Percentiles rank a stretch among this genome's conserved stretches.
Conservation (phyloP, 2,329 filamentous ascomycete species). For the Trichoderma brevicompactum region DNA sequence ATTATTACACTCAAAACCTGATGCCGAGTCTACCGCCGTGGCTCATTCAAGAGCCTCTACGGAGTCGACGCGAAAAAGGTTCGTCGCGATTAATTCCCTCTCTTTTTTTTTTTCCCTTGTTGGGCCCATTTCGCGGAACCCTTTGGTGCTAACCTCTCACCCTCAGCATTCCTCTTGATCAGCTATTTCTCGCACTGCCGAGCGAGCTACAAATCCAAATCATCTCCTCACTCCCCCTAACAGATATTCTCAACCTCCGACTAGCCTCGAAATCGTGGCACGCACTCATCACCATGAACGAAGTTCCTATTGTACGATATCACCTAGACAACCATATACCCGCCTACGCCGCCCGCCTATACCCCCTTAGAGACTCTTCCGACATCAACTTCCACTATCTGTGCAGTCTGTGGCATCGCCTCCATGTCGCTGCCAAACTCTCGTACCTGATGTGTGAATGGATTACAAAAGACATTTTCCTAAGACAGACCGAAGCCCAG, state of each 20-base stretch:
- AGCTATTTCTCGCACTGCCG: slow-evolving; percentile 62
- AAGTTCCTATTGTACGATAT: slow-evolving; percentile 63
- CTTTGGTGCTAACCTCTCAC: slow-evolving; percentile 31
- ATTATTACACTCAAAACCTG: slow-evolving; percentile 43
- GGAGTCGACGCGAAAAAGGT: slow-evolving; percentile 44
- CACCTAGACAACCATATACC: slow-evolving; percentile 65
- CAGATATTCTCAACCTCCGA: slow-evolving; percentile 63
- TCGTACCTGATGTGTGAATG: slow-evolving; percentile 66
- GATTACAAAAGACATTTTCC: slow-evolving; percentile 68
- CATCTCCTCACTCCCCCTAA: slow-evolving; percentile 62
- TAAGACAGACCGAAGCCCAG: slow-evolving; percentile 60
- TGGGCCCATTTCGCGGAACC: not conserved
- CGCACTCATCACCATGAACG: slow-evolving; percentile 62
- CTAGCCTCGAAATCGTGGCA: slow-evolving; percentile 64
- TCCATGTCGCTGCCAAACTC: slow-evolving; percentile 67
- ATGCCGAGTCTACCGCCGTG: slow-evolving; percentile 29
- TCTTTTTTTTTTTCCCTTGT: not conserved
- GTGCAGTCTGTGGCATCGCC: slow-evolving; percentile 67
- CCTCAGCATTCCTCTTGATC: slow-evolving; percentile 54
- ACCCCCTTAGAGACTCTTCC: slow-evolving; percentile 55
- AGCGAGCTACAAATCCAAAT: slow-evolving; percentile 67
- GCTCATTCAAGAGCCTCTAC: slow-evolving; percentile 34
- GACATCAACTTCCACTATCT: slow-evolving; percentile 63
- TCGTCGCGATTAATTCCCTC: not conserved
- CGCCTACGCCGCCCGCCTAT: slow-evolving; percentile 62